These are phyloP conservation scores for Oryza glaberrima DNA, from an alignment of 176 grass and related monocot genomes.

Conservation along the genomic window DNA sequence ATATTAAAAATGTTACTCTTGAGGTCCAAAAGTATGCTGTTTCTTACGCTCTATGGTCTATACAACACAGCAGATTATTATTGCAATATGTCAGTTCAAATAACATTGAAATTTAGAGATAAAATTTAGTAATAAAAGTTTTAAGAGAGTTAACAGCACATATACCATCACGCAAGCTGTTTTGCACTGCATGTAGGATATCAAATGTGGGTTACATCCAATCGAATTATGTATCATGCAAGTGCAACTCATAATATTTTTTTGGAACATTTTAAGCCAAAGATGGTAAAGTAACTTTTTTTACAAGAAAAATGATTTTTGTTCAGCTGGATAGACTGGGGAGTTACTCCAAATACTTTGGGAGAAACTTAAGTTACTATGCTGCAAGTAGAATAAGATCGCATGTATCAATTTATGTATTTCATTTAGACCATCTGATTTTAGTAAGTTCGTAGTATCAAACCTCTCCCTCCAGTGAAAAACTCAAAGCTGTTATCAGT, in stretches of 20 bases:
- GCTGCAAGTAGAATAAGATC: not conserved
- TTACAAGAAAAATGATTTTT: slow-evolving; percentile 15
- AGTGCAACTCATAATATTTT: not conserved
- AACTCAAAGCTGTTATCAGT: slow-evolving; percentile 84
- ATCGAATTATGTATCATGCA: not conserved
- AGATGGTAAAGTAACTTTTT: not conserved
- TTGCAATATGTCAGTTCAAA: slow-evolving; percentile 20
- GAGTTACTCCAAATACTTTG: slow-evolving; percentile 8
- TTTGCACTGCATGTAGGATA: not conserved
- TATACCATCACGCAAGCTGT: not conserved
- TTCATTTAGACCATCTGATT: slow-evolving; percentile 17
- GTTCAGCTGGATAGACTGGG: not conserved
- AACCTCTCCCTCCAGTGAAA: slow-evolving; percentile 94
- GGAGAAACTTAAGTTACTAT: slow-evolving; percentile 17
- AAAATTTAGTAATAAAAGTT: not conserved
- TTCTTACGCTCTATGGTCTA: not conserved
- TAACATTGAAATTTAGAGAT: slow-evolving; percentile 16
- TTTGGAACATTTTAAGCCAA: not conserved
- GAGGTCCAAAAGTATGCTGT: not conserved
- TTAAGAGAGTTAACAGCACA: not conserved
- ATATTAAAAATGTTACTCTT: slow-evolving; percentile 11
- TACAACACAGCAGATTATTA: slow-evolving; percentile 17
- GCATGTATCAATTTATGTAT: slow-evolving; percentile 1
- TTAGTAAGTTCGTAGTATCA: slow-evolving; percentile 26
- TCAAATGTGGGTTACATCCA: not conserved